Percentiles rank a stretch among this genome's conserved stretches.
Conservation (phyloP, 2,329 filamentous ascomycete genomes). For the Monilinia aucupariae region DNA sequence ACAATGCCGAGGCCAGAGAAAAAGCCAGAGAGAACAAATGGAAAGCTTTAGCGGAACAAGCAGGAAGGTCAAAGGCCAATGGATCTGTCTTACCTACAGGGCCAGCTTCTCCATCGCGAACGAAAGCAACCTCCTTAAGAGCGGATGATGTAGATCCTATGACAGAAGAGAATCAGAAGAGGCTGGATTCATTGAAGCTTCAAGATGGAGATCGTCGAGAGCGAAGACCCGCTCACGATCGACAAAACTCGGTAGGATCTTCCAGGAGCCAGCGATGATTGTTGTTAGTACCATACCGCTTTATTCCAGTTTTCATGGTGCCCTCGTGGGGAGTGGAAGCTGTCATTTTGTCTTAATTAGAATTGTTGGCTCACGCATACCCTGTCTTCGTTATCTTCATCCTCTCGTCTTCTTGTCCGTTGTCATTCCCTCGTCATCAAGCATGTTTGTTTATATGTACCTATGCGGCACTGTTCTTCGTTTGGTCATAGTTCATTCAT, state of each 20-base stretch:
- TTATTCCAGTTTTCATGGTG: slow-evolving; percentile 30
- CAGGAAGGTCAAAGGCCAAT: slow-evolving; percentile 58
- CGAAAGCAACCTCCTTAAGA: slow-evolving; percentile 43
- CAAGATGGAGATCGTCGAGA: slow-evolving; percentile 69
- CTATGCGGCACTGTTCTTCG: slow-evolving; percentile 5
- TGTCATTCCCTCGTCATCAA: slow-evolving; percentile 15
- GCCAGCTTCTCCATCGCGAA: slow-evolving; percentile 35
- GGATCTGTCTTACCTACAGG: slow-evolving; percentile 37
- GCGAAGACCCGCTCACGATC: slow-evolving; percentile 52
- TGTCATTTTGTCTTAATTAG: slow-evolving; percentile 26
- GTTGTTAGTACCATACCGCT: slow-evolving; percentile 29
- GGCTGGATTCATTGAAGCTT: slow-evolving; percentile 83
- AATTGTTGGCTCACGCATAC: slow-evolving; percentile 31
- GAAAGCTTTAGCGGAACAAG: slow-evolving; percentile 78
- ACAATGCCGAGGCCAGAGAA: slow-evolving; percentile 80
- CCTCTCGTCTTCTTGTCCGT: slow-evolving; percentile 11
- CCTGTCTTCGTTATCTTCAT: slow-evolving; percentile 20
- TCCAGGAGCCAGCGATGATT: slow-evolving; percentile 38
- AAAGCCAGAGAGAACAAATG: slow-evolving; percentile 79
- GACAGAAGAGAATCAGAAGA: slow-evolving; percentile 77
- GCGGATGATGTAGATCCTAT: slow-evolving; percentile 74
- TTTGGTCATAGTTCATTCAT: slow-evolving; percentile 19
- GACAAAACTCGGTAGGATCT: slow-evolving; percentile 52
- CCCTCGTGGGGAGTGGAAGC: slow-evolving; percentile 12
- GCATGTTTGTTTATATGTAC: neutral